Base-by-base conservation (phyloP, 116 monocot genomes). In the Iris pallida region DNA sequence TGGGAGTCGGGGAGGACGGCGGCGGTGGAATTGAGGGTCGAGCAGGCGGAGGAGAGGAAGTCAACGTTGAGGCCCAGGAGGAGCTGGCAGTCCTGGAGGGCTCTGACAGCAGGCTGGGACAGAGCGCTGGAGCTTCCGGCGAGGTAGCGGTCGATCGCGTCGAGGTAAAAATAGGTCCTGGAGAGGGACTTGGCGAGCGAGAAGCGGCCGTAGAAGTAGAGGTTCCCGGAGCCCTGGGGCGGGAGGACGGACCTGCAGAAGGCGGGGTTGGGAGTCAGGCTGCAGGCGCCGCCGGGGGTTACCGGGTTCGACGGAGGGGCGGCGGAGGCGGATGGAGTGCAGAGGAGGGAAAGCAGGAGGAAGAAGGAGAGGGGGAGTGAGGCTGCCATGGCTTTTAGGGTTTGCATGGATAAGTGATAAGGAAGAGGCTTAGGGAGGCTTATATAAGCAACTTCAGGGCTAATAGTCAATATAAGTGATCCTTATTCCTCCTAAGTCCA, bases 81-180 rank as follows among this genome's bases (percentile, higher is more conserved):
- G n/a, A 86, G 78, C 42, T 66, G 71, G 64, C 92, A 93, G 55
- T 93, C 92, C n/a, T 77, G 53, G 1, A 93, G 80, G 1, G 92
- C 92, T 5, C 72, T 54, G 9, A 72, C 16, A 8, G 79, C 79
- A 14, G 63, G 17, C 4, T 43, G 19, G 7, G 86, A 61, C 4
- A 83, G 51, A 16, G 45, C 5, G 0, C 70, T 46, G 14, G 7
- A 17, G 64, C 57, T 45, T 8, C 5, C 1, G 57, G 61, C 30
- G 40, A 92, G 81, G 66, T 77, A 81, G 16, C 18, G 15, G 41
- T 76, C 65, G 61, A 86, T 57, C 14, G 68, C 30, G 17, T 41
- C 45, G 16, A 79, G 72, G 67, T n/a, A n/a, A n/a, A n/a, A 81
- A 81, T 45, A 0, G 47, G 88, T 74, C 16, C 75, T 68, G 10